These are phyloP conservation scores for Lactarius hatsudake DNA, from an alignment of 768 basidiomycete species.

Conservation along the genomic window DNA sequence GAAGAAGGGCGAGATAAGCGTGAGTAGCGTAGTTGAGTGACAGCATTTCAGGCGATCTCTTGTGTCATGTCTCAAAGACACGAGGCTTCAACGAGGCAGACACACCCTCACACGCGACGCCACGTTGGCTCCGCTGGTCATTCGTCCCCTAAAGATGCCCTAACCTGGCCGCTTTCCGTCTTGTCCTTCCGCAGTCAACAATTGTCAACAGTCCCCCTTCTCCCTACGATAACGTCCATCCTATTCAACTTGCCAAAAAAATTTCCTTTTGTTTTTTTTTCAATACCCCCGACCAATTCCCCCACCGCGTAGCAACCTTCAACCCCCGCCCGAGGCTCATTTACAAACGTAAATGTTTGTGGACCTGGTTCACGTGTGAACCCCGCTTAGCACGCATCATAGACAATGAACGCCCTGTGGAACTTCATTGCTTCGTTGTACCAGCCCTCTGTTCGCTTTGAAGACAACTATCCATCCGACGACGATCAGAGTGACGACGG, in stretches of 20 bases:
- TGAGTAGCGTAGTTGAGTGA: constrained; percentile 25
- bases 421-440: constrained; percentile 23
- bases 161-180: neutral
- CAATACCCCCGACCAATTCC: neutral
- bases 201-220: constrained; percentile 7
- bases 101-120: constrained; percentile 6
- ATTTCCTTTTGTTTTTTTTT: neutral
- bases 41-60: constrained; percentile 6
- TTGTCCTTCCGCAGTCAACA: constrained; percentile 12
- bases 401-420: constrained; percentile 28
- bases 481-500: constrained; percentile 22
- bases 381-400: constrained; percentile 22
- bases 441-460: constrained; percentile 20
- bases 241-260: neutral
- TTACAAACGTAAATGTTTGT: constrained; percentile 18
- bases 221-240: constrained; percentile 16
- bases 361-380: constrained; percentile 19
- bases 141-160: constrained; percentile 3
- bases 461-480: constrained; percentile 17
- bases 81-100: constrained; percentile 22
- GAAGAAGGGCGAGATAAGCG: constrained; percentile 23
- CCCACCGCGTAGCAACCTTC: neutral
- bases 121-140: neutral
- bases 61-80: neutral
- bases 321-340: neutral